phyloP scores from a whole-genome alignment of 208 protist genomes.

The Tritrichomonas musculus region DNA sequence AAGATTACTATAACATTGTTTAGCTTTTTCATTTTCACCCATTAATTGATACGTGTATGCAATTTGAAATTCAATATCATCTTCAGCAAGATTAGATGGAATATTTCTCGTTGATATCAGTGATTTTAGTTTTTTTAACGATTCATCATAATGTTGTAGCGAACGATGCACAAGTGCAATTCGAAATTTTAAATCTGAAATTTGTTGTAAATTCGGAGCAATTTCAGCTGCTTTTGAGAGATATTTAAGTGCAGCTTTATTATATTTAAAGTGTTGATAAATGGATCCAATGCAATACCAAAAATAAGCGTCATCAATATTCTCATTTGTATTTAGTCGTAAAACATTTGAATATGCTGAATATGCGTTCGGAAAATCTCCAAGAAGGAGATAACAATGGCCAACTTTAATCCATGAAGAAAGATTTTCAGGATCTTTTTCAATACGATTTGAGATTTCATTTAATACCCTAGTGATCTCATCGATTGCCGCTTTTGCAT shows the following conservation, averaged over 20 bases:
- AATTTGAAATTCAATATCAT: slow-evolving; percentile 29
- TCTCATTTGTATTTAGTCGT: neutral
- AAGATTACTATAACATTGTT: neutral
- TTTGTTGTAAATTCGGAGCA: neutral
- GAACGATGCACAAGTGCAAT: neutral
- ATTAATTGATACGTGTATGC: neutral
- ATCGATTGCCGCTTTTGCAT: neutral
- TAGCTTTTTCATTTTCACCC: neutral
- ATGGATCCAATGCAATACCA: neutral
- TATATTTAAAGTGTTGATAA: slow-evolving; percentile 15
- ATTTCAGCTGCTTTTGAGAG: neutral
- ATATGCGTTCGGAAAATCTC: neutral
- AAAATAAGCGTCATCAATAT: slow-evolving; percentile 26
- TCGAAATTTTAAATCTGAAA: neutral
- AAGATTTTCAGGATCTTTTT: neutral
- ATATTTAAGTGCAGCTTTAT: neutral
- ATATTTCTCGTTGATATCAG: neutral
- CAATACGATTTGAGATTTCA: neutral
- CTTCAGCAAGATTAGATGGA: neutral
- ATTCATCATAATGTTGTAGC: neutral
- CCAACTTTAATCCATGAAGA: neutral
- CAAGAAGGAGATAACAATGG: neutral
- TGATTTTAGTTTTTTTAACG: neutral
- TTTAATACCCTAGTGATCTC: neutral
- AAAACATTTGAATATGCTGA: neutral